Evolutionary conservation across 2,329 filamentous ascomycete species (phyloP).

Genomic region (Mycogone perniciosa): DNA sequence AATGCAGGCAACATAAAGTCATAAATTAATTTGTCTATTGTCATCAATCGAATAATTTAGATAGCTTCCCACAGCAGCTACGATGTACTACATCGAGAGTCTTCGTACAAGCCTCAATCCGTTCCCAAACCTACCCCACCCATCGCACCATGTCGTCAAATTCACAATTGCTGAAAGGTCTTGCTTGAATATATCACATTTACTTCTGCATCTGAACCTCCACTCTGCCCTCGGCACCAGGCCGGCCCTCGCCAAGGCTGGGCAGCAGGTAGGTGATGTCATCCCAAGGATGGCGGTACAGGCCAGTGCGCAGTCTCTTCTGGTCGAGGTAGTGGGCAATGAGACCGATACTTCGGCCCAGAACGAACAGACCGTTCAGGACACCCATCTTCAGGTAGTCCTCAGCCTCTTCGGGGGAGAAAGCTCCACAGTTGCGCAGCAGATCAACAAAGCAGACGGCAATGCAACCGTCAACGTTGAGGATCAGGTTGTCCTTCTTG

Average conservation of each 20-base stretch:
- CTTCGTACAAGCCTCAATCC: constrained; percentile 32
- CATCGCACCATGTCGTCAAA: constrained; percentile 27
- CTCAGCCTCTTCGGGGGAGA: constrained; percentile 92
- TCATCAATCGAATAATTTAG: constrained; percentile 27
- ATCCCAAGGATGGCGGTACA: constrained; percentile 99
- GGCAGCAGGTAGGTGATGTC: constrained; percentile 94
- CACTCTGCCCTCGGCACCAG: constrained; percentile 77
- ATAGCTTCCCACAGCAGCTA: constrained; percentile 25
- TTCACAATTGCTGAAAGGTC: constrained; percentile 24
- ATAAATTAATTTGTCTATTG: constrained; percentile 26
- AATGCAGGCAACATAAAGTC: not conserved
- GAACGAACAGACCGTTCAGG: constrained; percentile 97
- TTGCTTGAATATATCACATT: constrained; percentile 20
- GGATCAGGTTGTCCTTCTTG: constrained; percentile 99
- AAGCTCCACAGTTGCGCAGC: constrained; percentile 94
- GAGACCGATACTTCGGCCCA: constrained; percentile 93
- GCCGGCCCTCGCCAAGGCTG: constrained; percentile 63
- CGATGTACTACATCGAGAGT: constrained; percentile 31
- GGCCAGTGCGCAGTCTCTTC: constrained; percentile 96
- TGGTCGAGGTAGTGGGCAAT: constrained; percentile 99
- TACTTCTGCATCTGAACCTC: constrained; percentile 67
- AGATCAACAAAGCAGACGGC: constrained; percentile 98
- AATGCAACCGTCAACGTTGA: constrained; percentile 97
- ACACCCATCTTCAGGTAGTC: constrained; percentile 99
- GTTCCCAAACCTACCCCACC: constrained; percentile 21